A percentile compares a stretch with the other conserved stretches of the same genome.
Evolutionary conservation across 2,329 filamentous ascomycete genomes (phyloP).

Genomic region (Phaeosphaeriaceae sp.): DNA sequence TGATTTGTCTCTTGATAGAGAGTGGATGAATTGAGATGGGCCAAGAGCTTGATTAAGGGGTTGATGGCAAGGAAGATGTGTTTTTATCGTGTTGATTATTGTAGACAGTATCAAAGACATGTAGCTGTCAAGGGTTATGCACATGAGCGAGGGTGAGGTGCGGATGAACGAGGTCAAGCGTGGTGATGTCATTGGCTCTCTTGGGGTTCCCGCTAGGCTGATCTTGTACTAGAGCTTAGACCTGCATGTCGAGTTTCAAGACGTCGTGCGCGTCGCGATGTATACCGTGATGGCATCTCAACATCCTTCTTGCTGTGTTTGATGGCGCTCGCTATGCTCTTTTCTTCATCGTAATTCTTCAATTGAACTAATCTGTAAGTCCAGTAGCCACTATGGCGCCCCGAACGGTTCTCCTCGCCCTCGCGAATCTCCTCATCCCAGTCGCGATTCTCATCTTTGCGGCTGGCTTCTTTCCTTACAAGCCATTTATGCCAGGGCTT

Average conservation of each 20-base stretch:
- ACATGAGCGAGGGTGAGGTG: not conserved
- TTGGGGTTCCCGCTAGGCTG: constrained; percentile 17
- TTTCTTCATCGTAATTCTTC: not conserved
- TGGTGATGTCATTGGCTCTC: constrained; percentile 46
- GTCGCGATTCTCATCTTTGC: constrained; percentile 74
- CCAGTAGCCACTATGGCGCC: constrained; percentile 26
- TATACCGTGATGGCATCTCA: constrained; percentile 26
- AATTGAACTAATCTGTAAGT: constrained; percentile 7
- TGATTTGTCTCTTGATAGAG: not conserved
- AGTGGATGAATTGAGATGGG: not conserved
- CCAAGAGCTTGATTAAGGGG: not conserved
- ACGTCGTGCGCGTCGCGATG: constrained; percentile 26
- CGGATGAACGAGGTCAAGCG: constrained; percentile 5
- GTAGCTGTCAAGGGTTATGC: constrained; percentile 3
- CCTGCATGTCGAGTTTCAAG: constrained; percentile 23
- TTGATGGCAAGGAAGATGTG: not conserved
- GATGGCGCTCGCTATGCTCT: not conserved
- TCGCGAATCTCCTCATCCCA: constrained; percentile 80
- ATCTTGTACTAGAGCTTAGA: constrained; percentile 30
- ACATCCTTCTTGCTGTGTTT: constrained; percentile 9
- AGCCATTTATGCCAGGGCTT: constrained; percentile 86
- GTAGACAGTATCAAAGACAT: constrained; percentile 17
- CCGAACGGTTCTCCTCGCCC: constrained; percentile 55
- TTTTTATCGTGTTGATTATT: not conserved
- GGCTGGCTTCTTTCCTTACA: constrained; percentile 95